A percentile compares a stretch with the other conserved stretches of the same genome.
These are phyloP conservation scores for Rhodotorula sp. DNA, from an alignment of 1,284 basidiomycete species.

Conservation along the genomic window DNA sequence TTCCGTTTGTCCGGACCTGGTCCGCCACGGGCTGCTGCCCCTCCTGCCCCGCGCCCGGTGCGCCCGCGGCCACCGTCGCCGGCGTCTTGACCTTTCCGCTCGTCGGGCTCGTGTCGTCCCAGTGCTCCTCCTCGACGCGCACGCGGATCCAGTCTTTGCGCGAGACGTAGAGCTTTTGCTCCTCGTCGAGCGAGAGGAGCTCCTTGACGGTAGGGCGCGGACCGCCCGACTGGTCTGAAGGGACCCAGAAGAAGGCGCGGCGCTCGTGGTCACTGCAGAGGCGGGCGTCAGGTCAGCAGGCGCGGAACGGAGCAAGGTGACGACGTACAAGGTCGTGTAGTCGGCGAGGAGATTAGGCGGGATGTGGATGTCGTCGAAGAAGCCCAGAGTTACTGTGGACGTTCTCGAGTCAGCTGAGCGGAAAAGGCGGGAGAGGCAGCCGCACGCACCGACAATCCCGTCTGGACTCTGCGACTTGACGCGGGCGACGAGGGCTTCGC, in stretches of 20 bases:
- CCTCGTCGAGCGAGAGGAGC: conserved; percentile 43
- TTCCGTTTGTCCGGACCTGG: conserved; percentile 57
- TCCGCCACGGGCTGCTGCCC: conserved; percentile 1
- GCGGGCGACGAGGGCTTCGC: conserved; percentile 85
- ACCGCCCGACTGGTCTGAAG: conserved; percentile 47
- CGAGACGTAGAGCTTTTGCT: conserved; percentile 83
- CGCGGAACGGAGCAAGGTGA: background rate
- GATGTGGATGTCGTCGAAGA: conserved; percentile 93
- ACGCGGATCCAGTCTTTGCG: conserved; percentile 80
- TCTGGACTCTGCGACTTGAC: conserved; percentile 80
- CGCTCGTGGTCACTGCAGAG: conserved; percentile 50
- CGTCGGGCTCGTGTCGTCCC: conserved; percentile 73
- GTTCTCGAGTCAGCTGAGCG: background rate
- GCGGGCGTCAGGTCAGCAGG: background rate
- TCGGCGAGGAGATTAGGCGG: conserved; percentile 65
- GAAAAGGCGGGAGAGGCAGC: background rate
- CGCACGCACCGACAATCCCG: conserved; percentile 72
- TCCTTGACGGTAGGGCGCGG: conserved; percentile 21
- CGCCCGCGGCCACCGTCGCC: conserved; percentile 4
- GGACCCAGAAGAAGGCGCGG: conserved; percentile 52
- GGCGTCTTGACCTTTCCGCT: conserved; percentile 57
- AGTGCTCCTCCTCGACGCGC: conserved; percentile 82
- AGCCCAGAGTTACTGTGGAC: conserved; percentile 75
- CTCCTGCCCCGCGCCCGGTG: background rate
- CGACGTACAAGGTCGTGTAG: conserved; percentile 72